These are phyloP conservation scores for rapeseed (Brassica napus) DNA, from an alignment of 345 rosid species.

Conservation along the genomic window Da-Ae NC_063448.1:47454001-47454500, in stretches of 20 bases:
- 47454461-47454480: neutral
- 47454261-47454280: neutral
- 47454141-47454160: constrained; percentile 8
- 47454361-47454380: constrained; percentile 29
- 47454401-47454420: constrained; percentile 14
- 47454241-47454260: constrained; percentile 28
- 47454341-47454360: constrained; percentile 26
- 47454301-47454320: constrained; percentile 16
- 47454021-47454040: constrained; percentile 39
- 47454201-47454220: constrained; percentile 22
- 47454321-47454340: constrained; percentile 22
- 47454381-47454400: constrained; percentile 29
- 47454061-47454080: constrained; percentile 22
- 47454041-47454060: constrained; percentile 27
- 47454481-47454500: constrained; percentile 22
- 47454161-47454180: constrained; percentile 2
- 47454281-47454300: neutral
- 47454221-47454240: constrained; percentile 30
- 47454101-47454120: constrained; percentile 7
- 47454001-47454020: constrained; percentile 17
- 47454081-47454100: constrained; percentile 24
- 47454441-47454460: constrained; percentile 15
- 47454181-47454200: neutral
- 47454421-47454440: constrained; percentile 21
- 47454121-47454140: constrained; percentile 20